These are phyloP conservation scores for Daldinia eschscholtzii DNA, from an alignment of 2,329 filamentous ascomycete species.

Conservation along the genomic window DNA sequence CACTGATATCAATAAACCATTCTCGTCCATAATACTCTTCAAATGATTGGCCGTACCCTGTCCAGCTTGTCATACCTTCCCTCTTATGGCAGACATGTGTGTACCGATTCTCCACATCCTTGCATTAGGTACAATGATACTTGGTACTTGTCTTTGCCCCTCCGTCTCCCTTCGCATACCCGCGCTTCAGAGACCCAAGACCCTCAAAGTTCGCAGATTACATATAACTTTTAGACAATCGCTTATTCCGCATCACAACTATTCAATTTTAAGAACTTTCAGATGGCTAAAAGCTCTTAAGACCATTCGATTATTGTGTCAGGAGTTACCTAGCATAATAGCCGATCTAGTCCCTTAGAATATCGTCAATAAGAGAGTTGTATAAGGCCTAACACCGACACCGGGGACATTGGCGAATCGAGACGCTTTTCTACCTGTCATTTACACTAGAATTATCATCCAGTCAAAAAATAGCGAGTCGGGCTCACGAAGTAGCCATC, in stretches of 20 bases:
- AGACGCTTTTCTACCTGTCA: slow-evolving; percentile 6
- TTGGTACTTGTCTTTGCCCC: slow-evolving; percentile 8
- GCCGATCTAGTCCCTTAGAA: neutral
- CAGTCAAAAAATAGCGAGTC: slow-evolving; percentile 1
- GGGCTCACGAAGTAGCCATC: slow-evolving; percentile 7
- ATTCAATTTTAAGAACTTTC: neutral
- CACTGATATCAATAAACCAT: neutral
- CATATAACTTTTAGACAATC: slow-evolving; percentile 4
- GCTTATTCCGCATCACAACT: neutral
- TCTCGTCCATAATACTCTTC: neutral
- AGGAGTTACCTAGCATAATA: neutral
- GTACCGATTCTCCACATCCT: neutral
- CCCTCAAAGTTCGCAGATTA: slow-evolving; percentile 12
- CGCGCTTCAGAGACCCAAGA: slow-evolving; percentile 18
- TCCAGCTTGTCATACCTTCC: neutral
- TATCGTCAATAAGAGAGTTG: neutral
- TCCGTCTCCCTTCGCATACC: slow-evolving; percentile 20
- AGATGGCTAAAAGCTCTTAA: neutral
- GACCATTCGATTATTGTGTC: neutral
- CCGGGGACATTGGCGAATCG: slow-evolving; percentile 4
- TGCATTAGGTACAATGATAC: slow-evolving; percentile 2
- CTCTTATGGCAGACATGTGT: neutral
- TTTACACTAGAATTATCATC: neutral
- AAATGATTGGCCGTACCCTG: neutral
- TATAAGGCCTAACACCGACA: neutral